Evolutionary conservation across 73 alveolate genomes (phyloP).

Genomic region (Paramecium caudatum): DNA sequence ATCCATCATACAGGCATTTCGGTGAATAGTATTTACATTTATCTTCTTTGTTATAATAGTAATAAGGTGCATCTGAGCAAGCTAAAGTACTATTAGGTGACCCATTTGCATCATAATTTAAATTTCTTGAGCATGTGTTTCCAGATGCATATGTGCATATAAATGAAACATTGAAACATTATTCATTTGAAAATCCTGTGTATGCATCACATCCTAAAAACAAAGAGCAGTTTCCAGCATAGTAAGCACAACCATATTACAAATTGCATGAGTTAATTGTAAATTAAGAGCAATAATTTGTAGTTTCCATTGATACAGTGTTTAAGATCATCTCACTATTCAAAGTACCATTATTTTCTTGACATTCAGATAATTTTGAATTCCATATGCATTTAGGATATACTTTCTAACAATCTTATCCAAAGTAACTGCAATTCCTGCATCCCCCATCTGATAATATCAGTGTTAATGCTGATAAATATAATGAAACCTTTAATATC

Average conservation of each 20-base stretch:
- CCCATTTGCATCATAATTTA: not conserved
- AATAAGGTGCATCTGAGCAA: not conserved
- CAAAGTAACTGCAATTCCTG: no score
- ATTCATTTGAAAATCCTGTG: not conserved
- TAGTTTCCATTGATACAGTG: not conserved
- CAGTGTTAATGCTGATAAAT: no score
- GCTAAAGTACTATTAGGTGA: not conserved
- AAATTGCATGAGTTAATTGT: not conserved
- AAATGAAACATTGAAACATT: not conserved
- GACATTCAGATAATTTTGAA: no score
- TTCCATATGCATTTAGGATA: conserved; percentile 17
- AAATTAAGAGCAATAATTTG: not conserved
- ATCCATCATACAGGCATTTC: not conserved
- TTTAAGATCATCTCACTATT: not conserved
- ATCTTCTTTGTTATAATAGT: not conserved
- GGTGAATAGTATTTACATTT: not conserved
- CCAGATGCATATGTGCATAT: not conserved
- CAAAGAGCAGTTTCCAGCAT: not conserved
- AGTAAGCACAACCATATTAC: not conserved
- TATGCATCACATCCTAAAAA: conserved; percentile 36
- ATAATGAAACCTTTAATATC: no score
- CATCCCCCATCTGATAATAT: no score
- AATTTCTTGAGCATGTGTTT: not conserved
- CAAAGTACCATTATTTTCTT: not conserved
- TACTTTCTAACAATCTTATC: no score